These are phyloP conservation scores for Nymphaea thermarum DNA, from an alignment of 164 flowering plant species.

Conservation along the genomic window DNA sequence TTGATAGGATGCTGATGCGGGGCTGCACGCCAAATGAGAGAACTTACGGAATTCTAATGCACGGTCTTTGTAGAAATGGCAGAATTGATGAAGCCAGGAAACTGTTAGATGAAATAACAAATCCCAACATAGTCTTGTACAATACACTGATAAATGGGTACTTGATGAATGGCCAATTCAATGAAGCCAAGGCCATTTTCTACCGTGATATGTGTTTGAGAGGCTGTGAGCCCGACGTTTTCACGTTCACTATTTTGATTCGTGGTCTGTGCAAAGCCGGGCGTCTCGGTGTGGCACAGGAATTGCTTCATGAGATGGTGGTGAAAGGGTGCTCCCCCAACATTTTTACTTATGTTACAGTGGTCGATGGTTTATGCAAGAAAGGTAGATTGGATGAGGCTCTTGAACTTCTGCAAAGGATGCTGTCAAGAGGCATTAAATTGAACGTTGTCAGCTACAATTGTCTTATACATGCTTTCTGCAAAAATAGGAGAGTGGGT, in stretches of 20 bases:
- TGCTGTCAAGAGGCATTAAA: constrained; percentile 40
- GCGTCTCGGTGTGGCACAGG: constrained; percentile 41
- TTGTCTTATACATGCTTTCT: constrained; percentile 53
- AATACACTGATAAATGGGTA: constrained; percentile 75
- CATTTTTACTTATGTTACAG: constrained; percentile 49
- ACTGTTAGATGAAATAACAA: constrained; percentile 44
- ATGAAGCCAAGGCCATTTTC: constrained; percentile 52
- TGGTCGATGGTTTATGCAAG: constrained; percentile 74
- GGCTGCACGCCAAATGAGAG: constrained; percentile 51
- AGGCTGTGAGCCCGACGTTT: constrained; percentile 55
- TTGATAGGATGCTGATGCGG: constrained; percentile 73
- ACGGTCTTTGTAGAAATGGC: constrained; percentile 54
- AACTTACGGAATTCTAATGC: constrained; percentile 69
- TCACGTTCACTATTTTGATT: constrained; percentile 53
- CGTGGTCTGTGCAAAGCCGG: constrained; percentile 64
- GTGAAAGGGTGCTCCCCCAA: constrained; percentile 54
- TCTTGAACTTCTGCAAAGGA: constrained; percentile 21
- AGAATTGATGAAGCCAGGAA: constrained; percentile 58
- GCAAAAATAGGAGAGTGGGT: constrained; percentile 35
- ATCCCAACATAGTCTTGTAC: constrained; percentile 44
- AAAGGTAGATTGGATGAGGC: constrained; percentile 46
- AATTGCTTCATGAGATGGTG: constrained; percentile 45
- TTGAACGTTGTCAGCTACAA: constrained; percentile 69
- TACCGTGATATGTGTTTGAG: constrained; percentile 23
- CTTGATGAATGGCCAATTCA: constrained; percentile 37